Conservation (phyloP, 441 rosid species). For the Syzygium malaccense region DNA sequence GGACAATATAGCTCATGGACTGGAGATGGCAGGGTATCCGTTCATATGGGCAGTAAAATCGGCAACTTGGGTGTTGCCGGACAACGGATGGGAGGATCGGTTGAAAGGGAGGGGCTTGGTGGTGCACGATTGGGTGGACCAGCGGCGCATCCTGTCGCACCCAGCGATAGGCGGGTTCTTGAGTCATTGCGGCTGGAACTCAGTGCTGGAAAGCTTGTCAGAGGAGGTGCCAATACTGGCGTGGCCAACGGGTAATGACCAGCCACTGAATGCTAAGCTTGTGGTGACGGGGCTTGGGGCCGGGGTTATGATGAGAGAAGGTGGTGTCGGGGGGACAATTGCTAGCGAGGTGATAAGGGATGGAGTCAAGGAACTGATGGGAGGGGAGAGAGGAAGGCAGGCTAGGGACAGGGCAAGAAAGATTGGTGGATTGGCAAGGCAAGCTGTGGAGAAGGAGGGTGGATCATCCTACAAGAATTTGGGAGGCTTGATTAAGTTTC, state of each 20-base stretch:
- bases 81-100: constrained; percentile 1
- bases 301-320: constrained; percentile 6
- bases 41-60: constrained; percentile 24
- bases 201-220: constrained; percentile 26
- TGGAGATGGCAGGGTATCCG: constrained; percentile 13
- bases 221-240: constrained; percentile 23
- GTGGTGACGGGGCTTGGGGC: constrained; percentile 17
- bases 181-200: constrained; percentile 42
- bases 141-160: constrained; percentile 19
- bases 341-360: constrained; percentile 9
- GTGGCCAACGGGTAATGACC: constrained; percentile 31
- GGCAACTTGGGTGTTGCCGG: constrained; percentile 12
- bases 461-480: constrained; percentile 23
- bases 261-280: constrained; percentile 22
- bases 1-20: constrained; percentile 24
- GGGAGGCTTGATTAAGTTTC: constrained; percentile 8
- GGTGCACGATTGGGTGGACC: constrained; percentile 25
- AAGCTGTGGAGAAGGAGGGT: constrained; percentile 12
- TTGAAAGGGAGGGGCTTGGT: constrained; percentile 15
- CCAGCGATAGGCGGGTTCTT: constrained; percentile 21
- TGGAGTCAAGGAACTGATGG: constrained; percentile 28
- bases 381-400: constrained; percentile 21
- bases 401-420: constrained; percentile 23
- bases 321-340: neutral
- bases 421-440: constrained; percentile 9